Percentiles rank a stretch among this genome's conserved stretches.
phyloP scores from a whole-genome alignment of 1,284 basidiomycete species.

The Afroboletus lepidellus region DNA sequence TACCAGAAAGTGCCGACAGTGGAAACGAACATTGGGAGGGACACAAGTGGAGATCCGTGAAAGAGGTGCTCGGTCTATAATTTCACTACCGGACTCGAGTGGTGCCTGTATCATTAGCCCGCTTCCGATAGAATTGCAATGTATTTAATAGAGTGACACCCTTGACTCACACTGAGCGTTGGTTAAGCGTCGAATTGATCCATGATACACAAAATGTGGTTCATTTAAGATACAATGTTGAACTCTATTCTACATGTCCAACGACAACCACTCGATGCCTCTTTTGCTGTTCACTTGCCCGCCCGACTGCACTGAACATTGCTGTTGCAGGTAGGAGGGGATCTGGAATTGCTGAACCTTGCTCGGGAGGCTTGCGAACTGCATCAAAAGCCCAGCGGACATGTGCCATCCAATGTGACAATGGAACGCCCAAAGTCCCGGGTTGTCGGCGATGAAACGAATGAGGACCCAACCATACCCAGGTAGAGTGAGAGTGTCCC shows the following conservation, averaged over 20 bases:
- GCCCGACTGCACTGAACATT: slow-evolving; percentile 30
- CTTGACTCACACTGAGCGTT: not conserved
- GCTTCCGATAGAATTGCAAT: not conserved
- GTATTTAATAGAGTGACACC: not conserved
- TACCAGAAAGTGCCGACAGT: slow-evolving; percentile 24
- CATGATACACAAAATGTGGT: not conserved
- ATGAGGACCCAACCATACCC: slow-evolving; percentile 29
- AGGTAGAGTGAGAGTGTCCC: slow-evolving; percentile 31
- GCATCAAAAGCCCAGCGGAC: slow-evolving; percentile 37
- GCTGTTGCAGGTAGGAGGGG: slow-evolving; percentile 27
- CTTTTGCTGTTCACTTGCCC: slow-evolving; percentile 22
- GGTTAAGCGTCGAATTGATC: too few relatives aligned
- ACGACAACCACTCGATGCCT: slow-evolving; percentile 13
- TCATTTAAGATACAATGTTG: not conserved
- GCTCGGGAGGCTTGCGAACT: slow-evolving; percentile 33
- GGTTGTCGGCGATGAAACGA: slow-evolving; percentile 40
- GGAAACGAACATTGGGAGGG: slow-evolving; percentile 29
- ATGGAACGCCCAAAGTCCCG: slow-evolving; percentile 48
- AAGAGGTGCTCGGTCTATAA: slow-evolving; percentile 28
- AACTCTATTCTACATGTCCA: slow-evolving; percentile 19
- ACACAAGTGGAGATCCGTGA: slow-evolving; percentile 29
- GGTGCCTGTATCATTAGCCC: not conserved
- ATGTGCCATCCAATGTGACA: slow-evolving; percentile 52
- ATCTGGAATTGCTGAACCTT: slow-evolving; percentile 29
- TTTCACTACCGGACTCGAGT: not conserved